Base-by-base conservation (phyloP, 108 stramenopile genomes). In the Cyclotella kingstonii region DNA sequence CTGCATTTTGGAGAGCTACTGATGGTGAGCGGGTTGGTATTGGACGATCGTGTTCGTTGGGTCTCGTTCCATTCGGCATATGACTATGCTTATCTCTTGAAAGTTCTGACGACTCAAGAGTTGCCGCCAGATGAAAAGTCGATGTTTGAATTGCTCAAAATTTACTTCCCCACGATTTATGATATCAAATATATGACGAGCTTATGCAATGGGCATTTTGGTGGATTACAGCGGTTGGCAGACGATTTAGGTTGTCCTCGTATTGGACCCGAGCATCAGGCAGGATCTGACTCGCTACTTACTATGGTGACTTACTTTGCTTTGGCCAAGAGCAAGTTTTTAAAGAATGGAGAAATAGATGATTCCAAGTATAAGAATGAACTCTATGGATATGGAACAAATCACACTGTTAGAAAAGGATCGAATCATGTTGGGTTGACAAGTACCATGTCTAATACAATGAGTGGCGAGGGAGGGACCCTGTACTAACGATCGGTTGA, bases 241-340 rank as follows among this genome's bases (percentile, higher is more conserved):
- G 94, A 96, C 69, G 95, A 89, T 54, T 79, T 98, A 42, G 77
- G 76, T 33, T 96, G 95, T 62, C 91, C 86, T 42, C 93, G 98
- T 53, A 79, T 98, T 48, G 98, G 98, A 6, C 94, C 93, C 35
- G 97, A 97, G 86, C 99, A 99, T 86, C 99, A 99, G 84, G 99
- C 99, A 14, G 99, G 97, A 38, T 86, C 85, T 18, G 99, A 99
- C 71, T 86, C 86, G 4, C 75, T 99, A 12, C 82, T 99, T 15
- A 98, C 97, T 25, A 96, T 95, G 83, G 68, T 87, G 31, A 87
- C 91, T n/a, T 98, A 93, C 76, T 96, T 97, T 72, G 88, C 89
- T 15, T 62, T 98, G 71, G 80, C 79, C 14, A 86, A 86, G 53
- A 83, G 85, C 33, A 87, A 88, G 63, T 94, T 94, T 59, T 28